Evolutionary conservation across 768 basidiomycete species (phyloP).

Genomic region (Pleurotus pulmonarius): DNA sequence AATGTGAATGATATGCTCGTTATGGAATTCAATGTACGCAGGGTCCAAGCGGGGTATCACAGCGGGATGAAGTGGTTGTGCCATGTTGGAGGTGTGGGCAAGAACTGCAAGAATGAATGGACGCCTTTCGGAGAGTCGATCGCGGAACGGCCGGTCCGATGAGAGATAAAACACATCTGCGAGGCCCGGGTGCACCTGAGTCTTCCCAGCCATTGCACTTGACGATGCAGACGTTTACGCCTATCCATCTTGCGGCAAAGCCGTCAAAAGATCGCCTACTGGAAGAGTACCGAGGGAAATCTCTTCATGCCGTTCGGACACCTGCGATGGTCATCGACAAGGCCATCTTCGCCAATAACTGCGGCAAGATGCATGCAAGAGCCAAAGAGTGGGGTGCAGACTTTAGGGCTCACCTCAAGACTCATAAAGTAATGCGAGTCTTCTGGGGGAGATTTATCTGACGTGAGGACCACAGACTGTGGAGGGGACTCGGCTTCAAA

Average conservation of each 20-base stretch:
- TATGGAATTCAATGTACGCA: slow-evolving; percentile 65
- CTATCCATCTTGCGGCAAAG: slow-evolving; percentile 30
- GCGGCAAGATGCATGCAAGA: slow-evolving; percentile 65
- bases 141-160: not conserved
- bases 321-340: slow-evolving; percentile 80
- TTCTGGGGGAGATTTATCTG: not conserved
- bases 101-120: not conserved
- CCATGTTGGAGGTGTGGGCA: slow-evolving; percentile 7
- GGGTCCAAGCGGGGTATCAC: slow-evolving; percentile 57
- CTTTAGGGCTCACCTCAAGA: slow-evolving; percentile 85
- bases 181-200: not conserved
- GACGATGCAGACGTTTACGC: slow-evolving; percentile 42
- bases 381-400: slow-evolving; percentile 62
- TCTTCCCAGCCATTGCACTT: not conserved
- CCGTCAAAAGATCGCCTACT: slow-evolving; percentile 49
- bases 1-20: slow-evolving; percentile 39
- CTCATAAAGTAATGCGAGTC: slow-evolving; percentile 58
- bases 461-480: slow-evolving; percentile 45
- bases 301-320: slow-evolving; percentile 58
- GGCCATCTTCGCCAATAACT: slow-evolving; percentile 67
- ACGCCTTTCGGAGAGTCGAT: not conserved
- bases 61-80: slow-evolving; percentile 58
- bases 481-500: slow-evolving; percentile 72
- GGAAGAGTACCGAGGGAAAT: slow-evolving; percentile 54
- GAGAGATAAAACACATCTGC: not conserved